phyloP scores from a whole-genome alignment of 2,329 filamentous ascomycete species.

The Nakataea oryzae region DNA sequence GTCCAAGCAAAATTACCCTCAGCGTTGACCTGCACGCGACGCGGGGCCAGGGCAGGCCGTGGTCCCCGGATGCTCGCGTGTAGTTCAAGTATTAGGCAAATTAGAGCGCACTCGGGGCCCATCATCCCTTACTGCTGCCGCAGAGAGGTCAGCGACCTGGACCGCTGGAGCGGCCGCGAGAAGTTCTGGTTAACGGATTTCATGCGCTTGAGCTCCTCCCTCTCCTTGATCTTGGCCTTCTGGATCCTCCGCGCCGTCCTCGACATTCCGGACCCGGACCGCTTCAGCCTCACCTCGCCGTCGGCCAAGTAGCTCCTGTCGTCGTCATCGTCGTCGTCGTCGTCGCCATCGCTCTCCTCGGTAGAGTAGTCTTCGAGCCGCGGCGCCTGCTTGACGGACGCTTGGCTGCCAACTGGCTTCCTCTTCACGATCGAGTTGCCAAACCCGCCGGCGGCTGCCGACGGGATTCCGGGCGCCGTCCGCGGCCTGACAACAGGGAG shows the following conservation, averaged over 20 bases:
- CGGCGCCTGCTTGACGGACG: background rate
- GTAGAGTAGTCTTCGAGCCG: background rate
- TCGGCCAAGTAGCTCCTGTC: background rate
- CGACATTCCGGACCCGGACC: no score
- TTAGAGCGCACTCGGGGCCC: no score
- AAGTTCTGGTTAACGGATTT: conserved; percentile 3
- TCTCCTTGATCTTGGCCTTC: background rate
- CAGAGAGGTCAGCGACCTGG: background rate
- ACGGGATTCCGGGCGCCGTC: background rate
- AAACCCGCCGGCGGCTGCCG: background rate
- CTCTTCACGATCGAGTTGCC: conserved; percentile 1
- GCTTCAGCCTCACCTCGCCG: background rate
- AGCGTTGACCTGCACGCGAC: background rate
- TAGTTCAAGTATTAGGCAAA: background rate
- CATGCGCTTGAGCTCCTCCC: background rate
- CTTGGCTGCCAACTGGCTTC: background rate
- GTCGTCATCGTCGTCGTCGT: background rate
- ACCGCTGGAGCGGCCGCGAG: conserved; percentile 3
- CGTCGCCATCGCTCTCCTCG: background rate
- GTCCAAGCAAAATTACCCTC: background rate
- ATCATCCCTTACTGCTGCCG: background rate
- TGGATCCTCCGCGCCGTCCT: background rate
- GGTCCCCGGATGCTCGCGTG: no score
- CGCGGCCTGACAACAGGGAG: background rate
- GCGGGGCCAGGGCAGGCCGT: no score